Evolutionary conservation across 2,329 filamentous ascomycete species (phyloP).

Genomic region (Alternaria sp.): DNA sequence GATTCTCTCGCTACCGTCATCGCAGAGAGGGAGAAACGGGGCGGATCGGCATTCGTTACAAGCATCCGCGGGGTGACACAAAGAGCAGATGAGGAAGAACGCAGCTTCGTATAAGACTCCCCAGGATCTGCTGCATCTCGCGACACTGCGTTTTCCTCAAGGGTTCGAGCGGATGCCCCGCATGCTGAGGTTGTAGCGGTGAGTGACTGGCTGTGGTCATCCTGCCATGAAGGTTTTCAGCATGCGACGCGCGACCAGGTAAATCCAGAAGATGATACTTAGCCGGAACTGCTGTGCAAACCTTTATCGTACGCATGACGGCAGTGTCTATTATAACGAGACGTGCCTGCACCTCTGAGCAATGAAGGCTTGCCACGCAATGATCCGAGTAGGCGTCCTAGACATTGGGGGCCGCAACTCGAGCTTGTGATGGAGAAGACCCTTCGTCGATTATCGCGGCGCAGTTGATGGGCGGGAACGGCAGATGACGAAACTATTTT

Average conservation of each 20-base stretch:
- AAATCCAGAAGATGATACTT: conserved; percentile 3
- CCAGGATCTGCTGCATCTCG: conserved; percentile 6
- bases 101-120: conserved; percentile 19
- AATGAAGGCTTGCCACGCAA: conserved; percentile 11
- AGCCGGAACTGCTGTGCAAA: conserved; percentile 5
- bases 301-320: background rate
- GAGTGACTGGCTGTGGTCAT: conserved; percentile 8
- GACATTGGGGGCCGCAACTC: conserved; percentile 4
- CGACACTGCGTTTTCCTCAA: conserved; percentile 1
- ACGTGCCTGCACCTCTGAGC: conserved; percentile 9
- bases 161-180: background rate
- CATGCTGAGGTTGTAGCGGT: conserved; percentile 5
- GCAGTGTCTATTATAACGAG: background rate
- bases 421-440: background rate
- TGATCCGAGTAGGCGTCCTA: background rate
- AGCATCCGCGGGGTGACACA: conserved; percentile 25
- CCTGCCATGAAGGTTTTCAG: background rate
- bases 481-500: background rate
- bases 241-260: background rate
- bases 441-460: conserved; percentile 5
- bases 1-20: conserved; percentile 28
- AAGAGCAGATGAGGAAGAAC: conserved; percentile 6
- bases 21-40: conserved; percentile 19
- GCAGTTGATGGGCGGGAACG: background rate
- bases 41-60: conserved; percentile 6